phyloP scores from a whole-genome alignment of 1,284 basidiomycete species.

The Gymnopus androsaceus region DNA sequence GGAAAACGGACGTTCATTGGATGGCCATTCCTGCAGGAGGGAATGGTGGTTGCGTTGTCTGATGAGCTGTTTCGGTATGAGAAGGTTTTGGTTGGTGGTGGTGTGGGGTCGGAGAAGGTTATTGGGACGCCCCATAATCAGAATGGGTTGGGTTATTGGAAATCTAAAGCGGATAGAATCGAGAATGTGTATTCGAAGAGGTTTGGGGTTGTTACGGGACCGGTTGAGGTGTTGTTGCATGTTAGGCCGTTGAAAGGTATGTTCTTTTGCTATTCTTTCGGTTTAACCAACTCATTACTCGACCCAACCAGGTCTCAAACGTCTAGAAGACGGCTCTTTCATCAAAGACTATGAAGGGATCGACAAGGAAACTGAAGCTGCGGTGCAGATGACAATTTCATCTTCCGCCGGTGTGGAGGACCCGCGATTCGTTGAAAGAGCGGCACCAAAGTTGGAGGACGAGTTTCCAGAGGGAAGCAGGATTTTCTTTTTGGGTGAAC shows the following conservation, averaged over 20 bases:
- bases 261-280: conserved; percentile 20
- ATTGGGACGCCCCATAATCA: conserved; percentile 73
- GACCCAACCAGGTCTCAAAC: conserved; percentile 75
- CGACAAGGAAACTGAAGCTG: conserved; percentile 84
- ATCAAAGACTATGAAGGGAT: conserved; percentile 91
- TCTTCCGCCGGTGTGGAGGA: conserved; percentile 84
- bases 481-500: conserved; percentile 94
- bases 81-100: conserved; percentile 57
- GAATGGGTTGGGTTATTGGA: conserved; percentile 71
- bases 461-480: conserved; percentile 91
- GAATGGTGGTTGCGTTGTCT: conserved; percentile 83
- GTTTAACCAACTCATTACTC: not conserved
- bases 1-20: conserved; percentile 77
- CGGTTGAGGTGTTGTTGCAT: conserved; percentile 80
- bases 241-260: conserved; percentile 85
- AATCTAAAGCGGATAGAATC: conserved; percentile 76
- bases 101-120: conserved; percentile 42
- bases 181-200: conserved; percentile 89
- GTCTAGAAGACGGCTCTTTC: conserved; percentile 86
- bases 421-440: conserved; percentile 82
- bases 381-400: conserved; percentile 83
- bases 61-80: conserved; percentile 90
- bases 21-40: conserved; percentile 97
- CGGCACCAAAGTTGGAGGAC: conserved; percentile 78
- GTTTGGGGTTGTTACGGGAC: conserved; percentile 84